Evolutionary conservation across 2,329 filamentous ascomycete species (phyloP).

Genomic region (Claviceps sp.): DNA sequence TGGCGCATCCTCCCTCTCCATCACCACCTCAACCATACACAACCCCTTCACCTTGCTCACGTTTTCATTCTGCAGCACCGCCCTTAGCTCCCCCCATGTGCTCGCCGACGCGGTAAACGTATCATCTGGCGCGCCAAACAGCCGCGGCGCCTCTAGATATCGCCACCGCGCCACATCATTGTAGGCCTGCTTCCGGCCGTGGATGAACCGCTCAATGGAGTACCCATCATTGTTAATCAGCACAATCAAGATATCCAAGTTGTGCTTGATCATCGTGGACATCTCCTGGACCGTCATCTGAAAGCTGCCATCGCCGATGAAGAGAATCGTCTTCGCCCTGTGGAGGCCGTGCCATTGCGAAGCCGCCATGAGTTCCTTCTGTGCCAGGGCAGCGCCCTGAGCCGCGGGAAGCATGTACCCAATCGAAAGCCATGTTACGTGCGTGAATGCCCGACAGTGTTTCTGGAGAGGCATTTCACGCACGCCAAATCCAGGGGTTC

Average conservation of each 20-base stretch:
- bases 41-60: background rate
- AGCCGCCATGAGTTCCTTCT: conserved; percentile 25
- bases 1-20: conserved; percentile 7
- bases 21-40: conserved; percentile 6
- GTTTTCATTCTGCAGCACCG: background rate
- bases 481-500: conserved; percentile 41
- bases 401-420: conserved; percentile 47
- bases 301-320: conserved; percentile 52
- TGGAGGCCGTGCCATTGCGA: conserved; percentile 9
- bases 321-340: conserved; percentile 31
- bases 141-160: conserved; percentile 32
- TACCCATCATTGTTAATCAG: conserved; percentile 48
- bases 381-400: conserved; percentile 41
- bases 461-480: conserved; percentile 36
- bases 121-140: conserved; percentile 28
- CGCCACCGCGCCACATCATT: conserved; percentile 42
- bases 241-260: conserved; percentile 35
- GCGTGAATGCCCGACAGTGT: conserved; percentile 32
- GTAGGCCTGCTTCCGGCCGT: conserved; percentile 38
- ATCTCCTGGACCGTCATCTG: conserved; percentile 56
- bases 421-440: conserved; percentile 45
- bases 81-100: conserved; percentile 5
- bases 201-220: conserved; percentile 44
- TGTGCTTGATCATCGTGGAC: conserved; percentile 45
- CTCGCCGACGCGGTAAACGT: conserved; percentile 5